Conservation (phyloP, 2,329 filamentous ascomycete species). For the Aspergillus pseudotamarii region DNA sequence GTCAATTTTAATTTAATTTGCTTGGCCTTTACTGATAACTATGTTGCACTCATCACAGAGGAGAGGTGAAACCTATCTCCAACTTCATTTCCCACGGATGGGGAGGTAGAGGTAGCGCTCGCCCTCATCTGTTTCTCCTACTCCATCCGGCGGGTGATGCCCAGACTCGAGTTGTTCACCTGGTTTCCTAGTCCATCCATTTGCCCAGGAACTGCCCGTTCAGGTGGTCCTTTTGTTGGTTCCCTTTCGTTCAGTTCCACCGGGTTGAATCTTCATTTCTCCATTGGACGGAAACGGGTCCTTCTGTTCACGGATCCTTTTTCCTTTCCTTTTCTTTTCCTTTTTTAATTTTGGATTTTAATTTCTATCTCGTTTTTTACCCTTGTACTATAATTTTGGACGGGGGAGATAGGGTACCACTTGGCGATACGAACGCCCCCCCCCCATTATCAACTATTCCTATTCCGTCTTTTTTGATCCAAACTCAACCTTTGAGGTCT, state of each 20-base stretch:
- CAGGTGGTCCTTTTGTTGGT: background rate
- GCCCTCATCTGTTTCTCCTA: background rate
- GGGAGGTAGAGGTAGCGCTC: conserved; percentile 3
- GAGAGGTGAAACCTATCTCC: background rate
- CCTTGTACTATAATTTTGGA: background rate
- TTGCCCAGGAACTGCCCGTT: background rate
- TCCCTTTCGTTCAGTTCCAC: conserved; percentile 4
- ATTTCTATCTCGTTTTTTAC: background rate
- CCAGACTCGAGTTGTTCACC: background rate
- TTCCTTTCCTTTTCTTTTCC: background rate
- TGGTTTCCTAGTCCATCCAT: background rate
- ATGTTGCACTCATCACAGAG: background rate
- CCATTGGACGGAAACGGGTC: background rate
- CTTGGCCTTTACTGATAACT: background rate
- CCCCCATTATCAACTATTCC: conserved; percentile 1
- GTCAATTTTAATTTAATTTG: conserved; percentile 6
- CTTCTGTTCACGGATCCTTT: background rate
- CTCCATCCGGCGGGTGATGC: background rate
- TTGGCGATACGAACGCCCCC: conserved; percentile 5
- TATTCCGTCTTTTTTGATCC: conserved; percentile 4
- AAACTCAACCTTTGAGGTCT: conserved; percentile 3
- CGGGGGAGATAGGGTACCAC: background rate
- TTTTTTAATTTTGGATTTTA: background rate
- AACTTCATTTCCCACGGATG: background rate
- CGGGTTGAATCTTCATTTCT: conserved; percentile 4